phyloP scores from a whole-genome alignment of 805 yeast species.

The Barnettozyma sp. region DNA sequence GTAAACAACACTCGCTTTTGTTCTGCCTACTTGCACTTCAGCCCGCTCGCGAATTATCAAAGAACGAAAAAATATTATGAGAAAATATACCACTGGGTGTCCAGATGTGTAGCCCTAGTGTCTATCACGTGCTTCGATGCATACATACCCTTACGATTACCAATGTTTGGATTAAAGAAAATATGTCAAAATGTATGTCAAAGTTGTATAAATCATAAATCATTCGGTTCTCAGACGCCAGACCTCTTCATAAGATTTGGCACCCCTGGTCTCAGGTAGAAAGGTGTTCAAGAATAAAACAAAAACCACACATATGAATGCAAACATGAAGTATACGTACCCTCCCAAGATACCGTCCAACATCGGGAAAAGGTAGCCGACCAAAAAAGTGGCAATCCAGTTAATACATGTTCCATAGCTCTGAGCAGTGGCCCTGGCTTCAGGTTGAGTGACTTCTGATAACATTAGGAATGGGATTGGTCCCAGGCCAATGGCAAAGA shows the following conservation, averaged over 20 bases:
- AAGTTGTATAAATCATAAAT: too few relatives aligned
- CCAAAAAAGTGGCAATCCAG: constrained; percentile 82
- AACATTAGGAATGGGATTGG: constrained; percentile 91
- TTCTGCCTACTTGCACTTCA: too few relatives aligned
- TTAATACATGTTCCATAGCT: constrained; percentile 87
- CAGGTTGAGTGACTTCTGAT: constrained; percentile 79
- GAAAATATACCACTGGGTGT: too few relatives aligned
- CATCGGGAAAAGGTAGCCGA: constrained; percentile 78
- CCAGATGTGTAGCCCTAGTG: constrained; percentile 4
- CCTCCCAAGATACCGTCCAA: constrained; percentile 65
- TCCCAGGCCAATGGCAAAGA: constrained; percentile 89
- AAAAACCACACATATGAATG: constrained; percentile 46
- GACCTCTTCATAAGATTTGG: constrained; percentile 53
- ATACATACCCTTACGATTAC: too few relatives aligned
- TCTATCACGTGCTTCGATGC: constrained; percentile 1
- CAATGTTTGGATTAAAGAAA: too few relatives aligned
- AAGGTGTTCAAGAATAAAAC: constrained; percentile 37
- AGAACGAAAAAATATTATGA: too few relatives aligned
- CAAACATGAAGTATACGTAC: constrained; percentile 67
- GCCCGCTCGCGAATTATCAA: too few relatives aligned
- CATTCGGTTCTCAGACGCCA: constrained; percentile 40
- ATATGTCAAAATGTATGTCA: background rate
- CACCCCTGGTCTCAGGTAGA: constrained; percentile 78
- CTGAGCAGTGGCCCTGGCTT: constrained; percentile 82
- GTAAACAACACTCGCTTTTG: too few relatives aligned